Evolutionary conservation across 1,284 basidiomycete species (phyloP).

Genomic region (Malassezia restricta): DNA sequence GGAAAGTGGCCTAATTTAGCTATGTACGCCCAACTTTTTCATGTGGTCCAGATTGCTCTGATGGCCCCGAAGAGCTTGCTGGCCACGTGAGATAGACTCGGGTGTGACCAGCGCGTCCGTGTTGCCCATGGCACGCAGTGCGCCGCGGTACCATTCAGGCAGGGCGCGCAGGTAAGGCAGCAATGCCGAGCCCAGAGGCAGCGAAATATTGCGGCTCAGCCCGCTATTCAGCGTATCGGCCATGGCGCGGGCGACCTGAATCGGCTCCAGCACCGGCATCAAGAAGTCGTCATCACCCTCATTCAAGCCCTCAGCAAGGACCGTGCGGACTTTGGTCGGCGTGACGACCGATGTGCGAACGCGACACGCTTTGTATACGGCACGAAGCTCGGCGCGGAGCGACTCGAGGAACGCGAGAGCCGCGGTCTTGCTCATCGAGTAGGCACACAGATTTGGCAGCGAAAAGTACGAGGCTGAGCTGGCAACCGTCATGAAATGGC

Average conservation of each 20-base stretch:
- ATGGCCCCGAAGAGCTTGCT: constrained; percentile 19
- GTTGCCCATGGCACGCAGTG: constrained; percentile 27
- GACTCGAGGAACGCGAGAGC: constrained; percentile 42
- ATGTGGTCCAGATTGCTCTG: no score
- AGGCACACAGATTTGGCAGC: constrained; percentile 36
- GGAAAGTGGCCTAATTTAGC: neutral
- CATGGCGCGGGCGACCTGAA: constrained; percentile 32
- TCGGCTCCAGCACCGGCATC: constrained; percentile 35
- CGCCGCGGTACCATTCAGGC: constrained; percentile 35
- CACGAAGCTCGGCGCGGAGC: constrained; percentile 33
- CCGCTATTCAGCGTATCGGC: constrained; percentile 33
- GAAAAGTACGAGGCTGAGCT: constrained; percentile 32
- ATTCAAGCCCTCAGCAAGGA: constrained; percentile 39
- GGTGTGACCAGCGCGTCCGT: constrained; percentile 34
- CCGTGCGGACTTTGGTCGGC: constrained; percentile 43
- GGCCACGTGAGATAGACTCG: constrained; percentile 26
- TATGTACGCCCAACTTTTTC: neutral
- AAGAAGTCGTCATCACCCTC: constrained; percentile 36
- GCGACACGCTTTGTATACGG: constrained; percentile 30
- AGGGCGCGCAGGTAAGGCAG: constrained; percentile 30
- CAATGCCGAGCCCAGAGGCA: constrained; percentile 27
- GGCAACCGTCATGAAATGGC: constrained; percentile 39
- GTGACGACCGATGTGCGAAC: constrained; percentile 38
- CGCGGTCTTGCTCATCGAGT: constrained; percentile 37
- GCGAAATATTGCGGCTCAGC: constrained; percentile 32